phyloP scores from a whole-genome alignment of 768 basidiomycete species.

The Kwoniella sp. region DNA sequence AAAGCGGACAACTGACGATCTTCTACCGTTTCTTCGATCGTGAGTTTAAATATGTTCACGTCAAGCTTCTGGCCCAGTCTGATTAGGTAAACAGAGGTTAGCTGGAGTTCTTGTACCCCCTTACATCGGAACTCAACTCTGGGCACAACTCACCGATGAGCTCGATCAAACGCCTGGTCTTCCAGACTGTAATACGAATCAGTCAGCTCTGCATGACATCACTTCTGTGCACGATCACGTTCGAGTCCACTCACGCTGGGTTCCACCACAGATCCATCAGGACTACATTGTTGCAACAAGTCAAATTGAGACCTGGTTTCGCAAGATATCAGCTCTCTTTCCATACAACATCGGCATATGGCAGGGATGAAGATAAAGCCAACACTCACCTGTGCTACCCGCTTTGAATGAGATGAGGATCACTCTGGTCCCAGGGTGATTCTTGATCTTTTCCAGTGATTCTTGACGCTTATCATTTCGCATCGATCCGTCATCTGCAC shows the following conservation, averaged over 20 bases:
- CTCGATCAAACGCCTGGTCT: constrained; percentile 92
- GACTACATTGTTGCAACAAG: constrained; percentile 91
- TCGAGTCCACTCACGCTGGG: constrained; percentile 33
- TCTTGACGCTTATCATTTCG: constrained; percentile 71
- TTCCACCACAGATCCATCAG: constrained; percentile 88
- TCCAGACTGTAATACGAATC: constrained; percentile 58
- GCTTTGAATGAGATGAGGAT: constrained; percentile 97
- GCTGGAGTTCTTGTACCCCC: too few relatives aligned
- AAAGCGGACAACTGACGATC: constrained; percentile 62
- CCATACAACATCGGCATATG: too few relatives aligned
- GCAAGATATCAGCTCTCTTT: neutral
- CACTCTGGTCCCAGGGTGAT: constrained; percentile 63
- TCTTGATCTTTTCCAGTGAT: constrained; percentile 72
- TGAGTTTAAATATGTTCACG: constrained; percentile 72
- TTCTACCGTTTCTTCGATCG: constrained; percentile 82
- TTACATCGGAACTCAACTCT: too few relatives aligned
- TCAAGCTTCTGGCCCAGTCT: constrained; percentile 78
- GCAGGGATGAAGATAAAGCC: too few relatives aligned
- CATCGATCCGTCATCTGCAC: constrained; percentile 86
- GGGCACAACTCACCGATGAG: constrained; percentile 65
- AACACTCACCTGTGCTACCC: constrained; percentile 73
- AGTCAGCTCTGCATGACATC: constrained; percentile 5
- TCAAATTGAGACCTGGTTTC: constrained; percentile 75
- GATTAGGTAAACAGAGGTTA: constrained; percentile 3
- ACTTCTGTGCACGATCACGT: too few relatives aligned